Conservation (phyloP, 192 early-diverging fungal genomes). For the Piromyces sp. region DNA sequence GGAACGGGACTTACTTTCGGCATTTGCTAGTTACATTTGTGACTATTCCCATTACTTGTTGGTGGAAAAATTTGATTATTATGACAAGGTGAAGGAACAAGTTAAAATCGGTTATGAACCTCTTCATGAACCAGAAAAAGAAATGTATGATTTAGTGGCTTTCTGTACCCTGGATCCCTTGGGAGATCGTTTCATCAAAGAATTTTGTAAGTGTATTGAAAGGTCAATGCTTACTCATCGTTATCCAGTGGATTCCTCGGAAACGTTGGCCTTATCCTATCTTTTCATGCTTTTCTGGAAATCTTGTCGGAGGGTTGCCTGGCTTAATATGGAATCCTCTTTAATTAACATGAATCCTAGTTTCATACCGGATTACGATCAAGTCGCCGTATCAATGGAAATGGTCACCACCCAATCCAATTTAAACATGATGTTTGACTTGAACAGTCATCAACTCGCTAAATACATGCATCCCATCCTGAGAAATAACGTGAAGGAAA, state of each 20-base stretch:
- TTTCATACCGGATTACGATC: conserved; percentile 19
- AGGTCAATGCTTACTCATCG: not conserved
- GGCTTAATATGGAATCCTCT: conserved; percentile 12
- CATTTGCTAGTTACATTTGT: not conserved
- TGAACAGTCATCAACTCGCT: conserved; percentile 11
- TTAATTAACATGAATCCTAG: conserved; percentile 14
- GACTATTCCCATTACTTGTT: not conserved
- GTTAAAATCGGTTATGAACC: not conserved
- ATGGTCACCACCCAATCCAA: conserved; percentile 22
- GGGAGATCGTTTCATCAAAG: not conserved
- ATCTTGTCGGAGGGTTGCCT: conserved; percentile 11
- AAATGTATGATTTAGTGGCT: not conserved
- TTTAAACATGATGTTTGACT: conserved; percentile 10
- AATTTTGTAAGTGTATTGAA: not conserved
- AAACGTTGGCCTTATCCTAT: not conserved
- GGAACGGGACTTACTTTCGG: not conserved
- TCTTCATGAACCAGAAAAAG: not conserved
- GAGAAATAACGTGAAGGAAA: not conserved
- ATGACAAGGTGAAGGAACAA: not conserved
- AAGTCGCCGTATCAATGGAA: conserved; percentile 23
- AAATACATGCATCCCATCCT: conserved; percentile 7
- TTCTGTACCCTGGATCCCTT: not conserved
- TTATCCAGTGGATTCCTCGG: not conserved
- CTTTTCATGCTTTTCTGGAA: conserved; percentile 17
- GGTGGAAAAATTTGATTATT: not conserved